A percentile compares a stretch with the other conserved stretches of the same genome.
phyloP scores from a whole-genome alignment of 345 rosid genomes.

The Dimocarpus longan region DNA sequence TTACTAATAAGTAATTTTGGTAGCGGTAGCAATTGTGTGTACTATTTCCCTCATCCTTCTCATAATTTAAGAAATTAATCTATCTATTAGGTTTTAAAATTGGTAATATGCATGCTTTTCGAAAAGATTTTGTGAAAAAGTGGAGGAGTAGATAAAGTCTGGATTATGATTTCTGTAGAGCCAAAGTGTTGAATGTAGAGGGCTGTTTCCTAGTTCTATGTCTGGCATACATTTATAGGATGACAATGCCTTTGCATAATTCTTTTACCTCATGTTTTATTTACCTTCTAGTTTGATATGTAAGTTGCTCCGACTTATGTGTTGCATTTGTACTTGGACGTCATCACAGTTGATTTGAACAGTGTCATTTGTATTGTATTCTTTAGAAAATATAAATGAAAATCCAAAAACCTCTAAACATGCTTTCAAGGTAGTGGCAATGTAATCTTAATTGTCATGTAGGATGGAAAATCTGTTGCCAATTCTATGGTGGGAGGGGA shows the following conservation, averaged over 20 bases:
- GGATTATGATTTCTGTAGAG: neutral
- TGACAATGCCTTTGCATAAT: neutral
- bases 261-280: neutral
- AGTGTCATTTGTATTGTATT: neutral
- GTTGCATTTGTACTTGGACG: neutral
- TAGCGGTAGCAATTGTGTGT: neutral
- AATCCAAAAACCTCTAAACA: neutral
- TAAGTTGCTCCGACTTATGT: neutral
- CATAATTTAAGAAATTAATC: slow-evolving; percentile 1
- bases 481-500: slow-evolving; percentile 90
- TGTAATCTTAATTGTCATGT: slow-evolving; percentile 14
- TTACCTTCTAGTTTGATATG: neutral
- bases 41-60: neutral
- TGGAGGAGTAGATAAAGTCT: neutral
- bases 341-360: neutral
- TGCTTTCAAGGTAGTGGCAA: slow-evolving; percentile 15
- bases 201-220: neutral
- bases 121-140: neutral
- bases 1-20: slow-evolving; percentile 1
- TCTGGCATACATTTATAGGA: neutral
- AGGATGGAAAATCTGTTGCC: slow-evolving; percentile 68
- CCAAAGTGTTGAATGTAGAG: neutral
- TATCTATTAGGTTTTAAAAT: neutral
- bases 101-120: neutral
- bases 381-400: neutral